Conservation (phyloP, 768 basidiomycete genomes). For the Lentinula edodes region DNA sequence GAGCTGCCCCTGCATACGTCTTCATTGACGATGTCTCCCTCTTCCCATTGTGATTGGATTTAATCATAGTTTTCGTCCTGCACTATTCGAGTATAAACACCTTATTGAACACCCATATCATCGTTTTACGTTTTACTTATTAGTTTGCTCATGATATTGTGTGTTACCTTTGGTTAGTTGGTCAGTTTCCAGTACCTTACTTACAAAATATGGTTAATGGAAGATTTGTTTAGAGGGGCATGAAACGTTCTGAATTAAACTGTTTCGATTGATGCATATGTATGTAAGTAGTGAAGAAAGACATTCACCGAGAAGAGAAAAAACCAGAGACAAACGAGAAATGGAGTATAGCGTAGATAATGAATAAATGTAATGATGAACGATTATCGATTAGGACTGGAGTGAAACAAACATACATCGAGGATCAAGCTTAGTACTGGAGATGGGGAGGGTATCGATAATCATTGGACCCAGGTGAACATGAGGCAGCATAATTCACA, state of each 20-base stretch:
- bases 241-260: too few species aligned
- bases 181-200: too few species aligned
- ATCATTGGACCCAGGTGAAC: not conserved
- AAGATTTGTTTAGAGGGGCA: not conserved
- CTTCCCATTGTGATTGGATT: conserved; percentile 4
- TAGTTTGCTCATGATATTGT: too few species aligned
- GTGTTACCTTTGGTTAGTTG: too few species aligned
- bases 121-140: not conserved
- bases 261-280: too few species aligned
- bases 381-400: not conserved
- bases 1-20: conserved; percentile 41
- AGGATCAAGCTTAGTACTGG: not conserved
- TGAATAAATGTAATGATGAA: not conserved
- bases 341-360: not conserved
- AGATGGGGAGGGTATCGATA: not conserved
- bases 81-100: too few species aligned
- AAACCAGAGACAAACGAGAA: not conserved
- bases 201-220: not conserved
- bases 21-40: conserved; percentile 40
- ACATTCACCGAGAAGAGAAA: not conserved
- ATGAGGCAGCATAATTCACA: not conserved
- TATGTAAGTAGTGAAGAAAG: not conserved
- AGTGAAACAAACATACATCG: not conserved
- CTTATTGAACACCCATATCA: not conserved
- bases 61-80: not conserved